A percentile compares a stretch with the other conserved stretches of the same genome.
These are phyloP conservation scores for Kalanchoe fedtschenkoi DNA, from an alignment of 164 flowering plant genomes.

Conservation along the genomic window DNA sequence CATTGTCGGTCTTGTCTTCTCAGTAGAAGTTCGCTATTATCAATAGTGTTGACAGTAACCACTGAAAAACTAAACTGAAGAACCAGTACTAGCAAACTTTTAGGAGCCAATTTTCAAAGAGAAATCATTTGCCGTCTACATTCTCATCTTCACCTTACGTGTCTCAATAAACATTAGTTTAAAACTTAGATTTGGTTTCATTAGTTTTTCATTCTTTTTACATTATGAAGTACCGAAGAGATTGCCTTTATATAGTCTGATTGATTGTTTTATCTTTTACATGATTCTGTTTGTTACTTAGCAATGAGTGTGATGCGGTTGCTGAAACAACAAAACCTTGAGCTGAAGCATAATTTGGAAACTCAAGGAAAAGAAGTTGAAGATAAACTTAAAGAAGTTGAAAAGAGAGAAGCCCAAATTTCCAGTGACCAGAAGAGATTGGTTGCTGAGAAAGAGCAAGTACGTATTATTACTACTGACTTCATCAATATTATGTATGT, in stretches of 20 bases:
- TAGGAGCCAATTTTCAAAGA: no score
- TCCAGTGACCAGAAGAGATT: conserved; percentile 4
- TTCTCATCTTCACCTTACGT: no score
- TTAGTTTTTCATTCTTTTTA: neutral
- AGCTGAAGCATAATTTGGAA: conserved; percentile 7
- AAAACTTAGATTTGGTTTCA: neutral
- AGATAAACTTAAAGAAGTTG: conserved; percentile 11
- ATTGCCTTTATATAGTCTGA: neutral
- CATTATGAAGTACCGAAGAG: neutral
- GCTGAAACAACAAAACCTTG: conserved; percentile 6
- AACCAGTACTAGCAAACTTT: no score
- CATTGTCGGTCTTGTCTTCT: no score
- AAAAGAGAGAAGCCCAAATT: conserved; percentile 9
- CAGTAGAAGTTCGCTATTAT: neutral
- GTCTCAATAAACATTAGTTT: no score
- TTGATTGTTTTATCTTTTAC: neutral
- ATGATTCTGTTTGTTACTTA: neutral
- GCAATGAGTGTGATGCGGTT: conserved; percentile 2
- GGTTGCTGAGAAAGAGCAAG: conserved; percentile 9
- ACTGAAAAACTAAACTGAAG: no score
- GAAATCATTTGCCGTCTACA: no score
- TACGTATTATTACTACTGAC: neutral
- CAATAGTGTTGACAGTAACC: no score
- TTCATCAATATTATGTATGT: neutral
- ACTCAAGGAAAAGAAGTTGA: conserved; percentile 9